Evolutionary conservation across 164 flowering plant species (phyloP).

Genomic region (Saururus chinensis): DNA sequence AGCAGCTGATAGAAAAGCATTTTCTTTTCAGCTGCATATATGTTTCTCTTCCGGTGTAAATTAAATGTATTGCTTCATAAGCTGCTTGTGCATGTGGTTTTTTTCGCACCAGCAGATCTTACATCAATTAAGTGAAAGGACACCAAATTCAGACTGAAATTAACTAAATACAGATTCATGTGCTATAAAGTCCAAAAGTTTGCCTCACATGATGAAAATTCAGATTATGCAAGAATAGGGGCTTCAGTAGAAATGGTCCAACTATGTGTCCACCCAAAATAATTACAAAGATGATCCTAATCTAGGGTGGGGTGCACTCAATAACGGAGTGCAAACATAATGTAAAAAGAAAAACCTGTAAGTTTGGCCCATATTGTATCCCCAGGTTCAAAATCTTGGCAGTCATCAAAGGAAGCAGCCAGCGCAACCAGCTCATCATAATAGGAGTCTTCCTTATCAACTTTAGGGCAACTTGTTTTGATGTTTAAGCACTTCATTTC

Average conservation of each 20-base stretch:
- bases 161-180: no score
- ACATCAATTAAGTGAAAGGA: no score
- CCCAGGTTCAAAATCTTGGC: conserved; percentile 70
- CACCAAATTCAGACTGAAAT: no score
- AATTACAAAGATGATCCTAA: neutral
- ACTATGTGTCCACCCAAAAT: neutral
- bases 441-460: conserved; percentile 37
- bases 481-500: conserved; percentile 60
- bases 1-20: no score
- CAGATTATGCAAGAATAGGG: no score
- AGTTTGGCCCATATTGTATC: conserved; percentile 96
- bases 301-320: neutral
- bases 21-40: no score
- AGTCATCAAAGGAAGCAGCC: conserved; percentile 79
- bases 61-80: no score
- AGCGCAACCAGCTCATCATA: conserved; percentile 74
- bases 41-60: no score
- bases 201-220: no score
- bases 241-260: neutral
- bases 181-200: no score
- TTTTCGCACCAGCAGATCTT: no score
- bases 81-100: no score
- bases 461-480: conserved; percentile 16
- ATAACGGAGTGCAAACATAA: neutral
- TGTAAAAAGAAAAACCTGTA: conserved; percentile 37